These are phyloP conservation scores for Pisolithus marmoratus DNA, from an alignment of 768 basidiomycete species.

Conservation along the genomic window DNA sequence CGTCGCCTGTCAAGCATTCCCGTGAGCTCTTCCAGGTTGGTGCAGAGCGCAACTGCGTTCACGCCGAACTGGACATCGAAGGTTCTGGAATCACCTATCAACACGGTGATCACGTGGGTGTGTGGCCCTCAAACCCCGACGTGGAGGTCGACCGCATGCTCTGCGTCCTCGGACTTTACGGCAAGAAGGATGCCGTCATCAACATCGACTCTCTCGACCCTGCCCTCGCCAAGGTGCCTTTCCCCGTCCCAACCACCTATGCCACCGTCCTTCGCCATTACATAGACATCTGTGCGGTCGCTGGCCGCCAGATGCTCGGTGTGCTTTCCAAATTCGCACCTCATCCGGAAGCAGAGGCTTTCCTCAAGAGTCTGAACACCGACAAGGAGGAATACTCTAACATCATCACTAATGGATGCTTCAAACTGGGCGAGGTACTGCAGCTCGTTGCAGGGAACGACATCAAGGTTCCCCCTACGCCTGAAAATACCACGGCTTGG, in stretches of 20 bases:
- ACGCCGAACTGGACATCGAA: slow-evolving; percentile 90
- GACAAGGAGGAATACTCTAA: slow-evolving; percentile 83
- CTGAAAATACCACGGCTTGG: slow-evolving; percentile 82
- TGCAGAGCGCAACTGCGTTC: slow-evolving; percentile 85
- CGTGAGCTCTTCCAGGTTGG: slow-evolving; percentile 79
- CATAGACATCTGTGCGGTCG: slow-evolving; percentile 92
- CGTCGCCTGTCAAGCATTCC: slow-evolving; percentile 71
- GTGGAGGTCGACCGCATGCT: slow-evolving; percentile 87
- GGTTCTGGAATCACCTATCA: slow-evolving; percentile 98
- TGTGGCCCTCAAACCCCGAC: slow-evolving; percentile 96
- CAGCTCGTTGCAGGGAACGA: slow-evolving; percentile 86
- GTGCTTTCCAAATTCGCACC: slow-evolving; percentile 86
- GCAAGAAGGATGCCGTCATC: slow-evolving; percentile 79
- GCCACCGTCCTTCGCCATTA: slow-evolving; percentile 92
- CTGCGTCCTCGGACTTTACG: slow-evolving; percentile 74
- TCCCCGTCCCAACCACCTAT: slow-evolving; percentile 96
- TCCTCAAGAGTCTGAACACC: slow-evolving; percentile 69
- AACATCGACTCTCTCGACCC: slow-evolving; percentile 97
- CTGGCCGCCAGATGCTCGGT: slow-evolving; percentile 90
- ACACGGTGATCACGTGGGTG: slow-evolving; percentile 95
- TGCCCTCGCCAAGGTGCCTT: slow-evolving; percentile 95
- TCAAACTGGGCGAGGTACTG: slow-evolving; percentile 90
- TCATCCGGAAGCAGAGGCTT: slow-evolving; percentile 64
- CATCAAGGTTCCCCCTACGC: slow-evolving; percentile 46
- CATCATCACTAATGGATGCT: slow-evolving; percentile 74